Evolutionary conservation across 306 rosid genomes (phyloP).

Genomic region (Datisca glomerata): DNA sequence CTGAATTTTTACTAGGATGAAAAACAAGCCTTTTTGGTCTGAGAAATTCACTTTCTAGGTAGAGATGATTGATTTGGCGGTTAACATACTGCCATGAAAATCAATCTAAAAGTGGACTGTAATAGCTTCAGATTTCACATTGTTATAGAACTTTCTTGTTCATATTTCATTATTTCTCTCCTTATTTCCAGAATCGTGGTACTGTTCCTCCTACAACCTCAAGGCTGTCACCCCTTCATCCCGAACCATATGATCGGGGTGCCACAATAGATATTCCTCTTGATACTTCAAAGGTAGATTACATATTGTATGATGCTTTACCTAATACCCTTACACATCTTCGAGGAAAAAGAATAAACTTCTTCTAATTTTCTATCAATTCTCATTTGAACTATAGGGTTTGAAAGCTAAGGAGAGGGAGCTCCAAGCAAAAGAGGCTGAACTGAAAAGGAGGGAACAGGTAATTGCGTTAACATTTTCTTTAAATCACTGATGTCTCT

Average conservation of each 20-base stretch:
- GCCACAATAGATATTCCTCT: slow-evolving; percentile 58
- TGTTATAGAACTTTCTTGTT: not conserved
- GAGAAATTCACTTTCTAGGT: not conserved
- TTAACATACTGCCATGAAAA: too few species aligned
- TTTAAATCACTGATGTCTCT: not conserved
- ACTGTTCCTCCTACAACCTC: slow-evolving; percentile 42
- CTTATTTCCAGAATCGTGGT: slow-evolving; percentile 33
- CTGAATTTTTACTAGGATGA: not conserved
- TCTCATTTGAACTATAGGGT: slow-evolving; percentile 25
- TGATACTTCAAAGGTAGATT: slow-evolving; percentile 38
- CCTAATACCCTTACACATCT: not conserved
- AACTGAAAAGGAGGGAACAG: slow-evolving; percentile 79
- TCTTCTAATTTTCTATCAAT: not conserved
- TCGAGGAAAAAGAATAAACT: not conserved
- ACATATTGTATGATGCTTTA: slow-evolving; percentile 9
- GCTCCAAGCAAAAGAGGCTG: slow-evolving; percentile 79
- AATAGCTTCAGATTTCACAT: not conserved
- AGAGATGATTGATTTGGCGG: too few species aligned
- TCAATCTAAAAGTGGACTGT: too few species aligned
- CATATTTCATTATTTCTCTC: slow-evolving; percentile 10
- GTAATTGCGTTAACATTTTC: slow-evolving; percentile 21
- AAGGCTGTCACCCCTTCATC: slow-evolving; percentile 60
- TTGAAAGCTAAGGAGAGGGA: slow-evolving; percentile 69
- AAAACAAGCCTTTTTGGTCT: not conserved
- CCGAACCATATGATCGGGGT: slow-evolving; percentile 57